Evolutionary conservation across 2,329 filamentous ascomycete genomes (phyloP), one percentile per base, ranked within the genome.

Genomic region (Colletotrichum sojae): DNA sequence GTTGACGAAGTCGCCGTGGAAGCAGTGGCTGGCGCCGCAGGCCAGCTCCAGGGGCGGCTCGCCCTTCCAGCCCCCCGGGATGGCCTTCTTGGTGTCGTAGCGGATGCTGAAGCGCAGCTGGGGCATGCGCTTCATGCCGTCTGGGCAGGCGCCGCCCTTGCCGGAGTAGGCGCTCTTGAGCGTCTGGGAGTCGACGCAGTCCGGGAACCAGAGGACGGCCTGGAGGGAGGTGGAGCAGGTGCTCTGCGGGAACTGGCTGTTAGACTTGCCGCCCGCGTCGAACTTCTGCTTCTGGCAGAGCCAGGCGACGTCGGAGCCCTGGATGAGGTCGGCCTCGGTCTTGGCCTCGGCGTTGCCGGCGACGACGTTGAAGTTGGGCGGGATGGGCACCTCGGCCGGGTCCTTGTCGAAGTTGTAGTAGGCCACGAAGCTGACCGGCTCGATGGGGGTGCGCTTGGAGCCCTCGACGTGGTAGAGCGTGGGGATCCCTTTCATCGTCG

Each of bases 1-100:
- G 51, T 83, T 83, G 73, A 85, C 80, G 69, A 84, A 83, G 72
- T 85, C 82, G 18, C 82, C 82, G 65, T 84, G 82, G 51, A 76
- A 78, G 75, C 78, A 81, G 71, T 77, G 82, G 2, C 79, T 78
- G 15, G 75, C 72, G 6, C 80, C 80, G 54, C 80, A 83, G 3
- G 83, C 79, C 6, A 85, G 76, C 73, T 83, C 80, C 48, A 85
- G 71, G 6, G 84, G 83, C 31, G 83, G 79, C 2, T 77, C 76
- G n/a, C 83, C 83, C 51, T 74, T 78, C 83, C 83, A 86, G 5
- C 83, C 83, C 49, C 79, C 73, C 1, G 83, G 80, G 25, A 85
- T 73, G 2, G 73, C 78, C 52, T 79, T 78, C 49, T 81, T 78
- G 10, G 82, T 74, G 71, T 84, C 81, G 73, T 83, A 84, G 45